Conservation (phyloP, 805 yeast species). For the Metschnikowia koreensis region DNA sequence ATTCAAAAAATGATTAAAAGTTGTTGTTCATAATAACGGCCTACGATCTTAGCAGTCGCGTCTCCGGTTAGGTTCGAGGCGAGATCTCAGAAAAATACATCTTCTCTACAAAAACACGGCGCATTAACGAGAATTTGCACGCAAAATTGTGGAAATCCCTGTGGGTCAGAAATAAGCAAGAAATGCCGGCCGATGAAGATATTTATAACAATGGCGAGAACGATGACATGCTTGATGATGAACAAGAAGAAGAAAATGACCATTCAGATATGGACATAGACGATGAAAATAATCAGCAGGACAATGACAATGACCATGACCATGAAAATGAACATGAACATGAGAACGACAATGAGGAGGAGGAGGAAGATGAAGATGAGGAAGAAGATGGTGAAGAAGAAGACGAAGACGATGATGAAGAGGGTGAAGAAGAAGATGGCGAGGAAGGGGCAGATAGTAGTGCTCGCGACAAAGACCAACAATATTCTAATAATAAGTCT, state of each 20-base stretch:
- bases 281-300: constrained; percentile 17
- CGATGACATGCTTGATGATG: constrained; percentile 17
- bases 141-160: too few relatives aligned
- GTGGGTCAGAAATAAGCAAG: background rate
- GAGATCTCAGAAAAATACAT: background rate
- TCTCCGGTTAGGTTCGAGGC: background rate
- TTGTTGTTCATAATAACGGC: too few relatives aligned
- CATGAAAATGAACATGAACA: constrained; percentile 12
- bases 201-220: constrained; percentile 23
- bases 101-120: too few relatives aligned
- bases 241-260: constrained; percentile 15
- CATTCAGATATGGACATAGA: constrained; percentile 18
- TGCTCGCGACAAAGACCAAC: background rate
- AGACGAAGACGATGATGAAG: constrained; percentile 24
- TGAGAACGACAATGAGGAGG: constrained; percentile 21
- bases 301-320: constrained; percentile 10
- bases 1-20: too few relatives aligned
- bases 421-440: background rate
- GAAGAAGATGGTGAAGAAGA: constrained; percentile 24
- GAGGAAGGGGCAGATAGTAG: background rate
- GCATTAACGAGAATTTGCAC: too few relatives aligned
- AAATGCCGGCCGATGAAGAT: constrained; percentile 21
- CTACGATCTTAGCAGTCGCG: background rate
- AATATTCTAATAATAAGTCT: background rate
- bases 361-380: constrained; percentile 23